A percentile compares a stretch with the other conserved stretches of the same genome.
phyloP scores from a whole-genome alignment of 305 asterid genomes.

The Plantago rigida region DNA sequence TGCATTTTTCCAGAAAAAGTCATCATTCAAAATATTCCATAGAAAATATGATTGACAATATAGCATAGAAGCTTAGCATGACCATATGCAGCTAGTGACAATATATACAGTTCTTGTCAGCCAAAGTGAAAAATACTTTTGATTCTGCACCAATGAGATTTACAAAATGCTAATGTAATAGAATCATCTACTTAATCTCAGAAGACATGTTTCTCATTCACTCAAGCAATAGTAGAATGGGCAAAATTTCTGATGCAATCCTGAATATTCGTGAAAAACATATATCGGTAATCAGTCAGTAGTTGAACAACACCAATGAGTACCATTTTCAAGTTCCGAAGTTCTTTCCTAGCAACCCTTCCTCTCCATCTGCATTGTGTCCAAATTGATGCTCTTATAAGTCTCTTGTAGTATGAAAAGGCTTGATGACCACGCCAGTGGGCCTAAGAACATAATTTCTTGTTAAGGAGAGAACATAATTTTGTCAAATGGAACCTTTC shows the following conservation, averaged over 20 bases:
- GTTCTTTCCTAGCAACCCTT: slow-evolving; percentile 61
- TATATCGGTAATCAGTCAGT: slow-evolving; percentile 4
- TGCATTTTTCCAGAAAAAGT: background rate
- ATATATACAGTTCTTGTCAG: background rate
- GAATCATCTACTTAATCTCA: slow-evolving; percentile 6
- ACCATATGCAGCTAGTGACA: slow-evolving; percentile 23
- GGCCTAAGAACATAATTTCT: slow-evolving; percentile 44
- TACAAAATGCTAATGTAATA: background rate
- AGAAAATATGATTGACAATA: slow-evolving; percentile 5
- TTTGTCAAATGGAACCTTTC: slow-evolving; percentile 2
- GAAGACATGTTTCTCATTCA: slow-evolving; percentile 19
- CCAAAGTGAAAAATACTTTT: background rate
- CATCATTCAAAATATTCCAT: slow-evolving; percentile 1
- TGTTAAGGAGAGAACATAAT: slow-evolving; percentile 26
- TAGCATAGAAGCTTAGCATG: slow-evolving; percentile 16
- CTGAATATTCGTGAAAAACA: slow-evolving; percentile 2
- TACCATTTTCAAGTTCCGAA: slow-evolving; percentile 82
- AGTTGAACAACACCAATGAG: slow-evolving; percentile 19
- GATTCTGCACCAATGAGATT: too few species aligned
- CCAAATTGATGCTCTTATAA: slow-evolving; percentile 51
- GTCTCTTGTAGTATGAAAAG: slow-evolving; percentile 58
- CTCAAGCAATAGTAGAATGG: slow-evolving; percentile 3
- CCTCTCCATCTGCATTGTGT: slow-evolving; percentile 96
- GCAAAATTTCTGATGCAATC: slow-evolving; percentile 3
- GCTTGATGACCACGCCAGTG: slow-evolving; percentile 74